Conservation (phyloP, 2,329 filamentous ascomycete species). For the Fusarium sp. region DNA sequence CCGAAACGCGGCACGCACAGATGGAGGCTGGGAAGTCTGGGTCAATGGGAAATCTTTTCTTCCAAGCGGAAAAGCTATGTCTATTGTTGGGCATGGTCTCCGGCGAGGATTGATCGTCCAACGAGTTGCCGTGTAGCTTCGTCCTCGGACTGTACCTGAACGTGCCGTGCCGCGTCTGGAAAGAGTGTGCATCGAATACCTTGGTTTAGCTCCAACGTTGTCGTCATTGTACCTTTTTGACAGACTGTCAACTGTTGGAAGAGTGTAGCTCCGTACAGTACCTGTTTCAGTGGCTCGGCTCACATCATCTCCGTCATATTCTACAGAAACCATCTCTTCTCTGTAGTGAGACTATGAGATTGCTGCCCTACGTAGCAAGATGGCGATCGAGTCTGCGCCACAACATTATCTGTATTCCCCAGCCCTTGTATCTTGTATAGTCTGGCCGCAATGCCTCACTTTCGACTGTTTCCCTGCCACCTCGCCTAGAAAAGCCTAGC, state of each 20-base stretch:
- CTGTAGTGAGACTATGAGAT: neutral
- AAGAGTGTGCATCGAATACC: conserved; percentile 25
- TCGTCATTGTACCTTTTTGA: conserved; percentile 26
- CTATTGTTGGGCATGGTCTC: neutral
- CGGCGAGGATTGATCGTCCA: neutral
- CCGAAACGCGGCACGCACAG: conserved; percentile 30
- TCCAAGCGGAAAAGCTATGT: conserved; percentile 8
- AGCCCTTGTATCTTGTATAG: conserved; percentile 3
- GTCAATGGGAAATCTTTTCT: conserved; percentile 1
- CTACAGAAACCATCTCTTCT: conserved; percentile 16
- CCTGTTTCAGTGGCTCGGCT: conserved; percentile 23
- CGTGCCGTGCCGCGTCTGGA: conserved; percentile 33
- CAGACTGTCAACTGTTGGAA: conserved; percentile 5
- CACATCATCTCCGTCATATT: conserved; percentile 28
- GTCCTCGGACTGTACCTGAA: conserved; percentile 13
- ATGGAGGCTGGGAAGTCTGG: conserved; percentile 15
- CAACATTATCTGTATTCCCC: conserved; percentile 25
- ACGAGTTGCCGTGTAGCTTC: neutral
- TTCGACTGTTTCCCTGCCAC: conserved; percentile 33
- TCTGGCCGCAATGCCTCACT: conserved; percentile 29
- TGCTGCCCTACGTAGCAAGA: neutral
- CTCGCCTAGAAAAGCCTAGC: conserved; percentile 21
- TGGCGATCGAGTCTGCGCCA: conserved; percentile 30
- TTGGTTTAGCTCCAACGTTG: conserved; percentile 35
- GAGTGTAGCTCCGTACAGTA: neutral